Conservation (phyloP, 1,284 basidiomycete species). For the Mrakiaceae sp. region DNA sequence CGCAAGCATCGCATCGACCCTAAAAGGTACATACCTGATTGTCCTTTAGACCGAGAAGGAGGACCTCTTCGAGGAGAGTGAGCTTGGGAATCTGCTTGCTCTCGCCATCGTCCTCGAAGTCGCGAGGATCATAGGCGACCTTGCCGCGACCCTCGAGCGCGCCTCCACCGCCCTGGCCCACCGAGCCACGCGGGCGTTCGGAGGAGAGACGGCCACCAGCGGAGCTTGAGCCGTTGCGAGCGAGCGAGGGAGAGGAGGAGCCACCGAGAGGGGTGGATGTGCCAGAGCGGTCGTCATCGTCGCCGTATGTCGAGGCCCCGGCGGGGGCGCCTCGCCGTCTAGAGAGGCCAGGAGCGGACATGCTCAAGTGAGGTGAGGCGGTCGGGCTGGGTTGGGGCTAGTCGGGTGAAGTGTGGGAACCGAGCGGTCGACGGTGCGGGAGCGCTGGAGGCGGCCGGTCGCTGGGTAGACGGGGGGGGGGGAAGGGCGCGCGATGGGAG, state of each 20-base stretch:
- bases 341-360: slow-evolving; percentile 33
- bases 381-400: too few species aligned
- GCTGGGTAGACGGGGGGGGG: too few species aligned
- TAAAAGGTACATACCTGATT: slow-evolving; percentile 54
- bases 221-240: slow-evolving; percentile 13
- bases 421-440: too few species aligned
- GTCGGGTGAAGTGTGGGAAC: too few species aligned
- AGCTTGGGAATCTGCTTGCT: slow-evolving; percentile 64
- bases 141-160: slow-evolving; percentile 71
- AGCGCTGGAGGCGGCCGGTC: too few species aligned
- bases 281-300: slow-evolving; percentile 1
- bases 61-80: slow-evolving; percentile 94
- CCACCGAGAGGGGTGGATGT: slow-evolving; percentile 18
- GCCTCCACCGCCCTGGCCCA: slow-evolving; percentile 44
- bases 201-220: slow-evolving; percentile 15
- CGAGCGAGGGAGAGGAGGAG: slow-evolving; percentile 18
- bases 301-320: neutral
- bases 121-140: slow-evolving; percentile 88
- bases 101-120: slow-evolving; percentile 68
- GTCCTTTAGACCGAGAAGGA: slow-evolving; percentile 82
- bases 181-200: slow-evolving; percentile 13
- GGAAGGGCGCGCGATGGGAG: too few species aligned
- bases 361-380: slow-evolving; percentile 11
- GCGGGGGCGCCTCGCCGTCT: slow-evolving; percentile 31
- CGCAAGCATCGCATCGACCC: neutral